phyloP scores from a whole-genome alignment of 2,329 filamentous ascomycete species.

The Lasiodiplodia citricola region DNA sequence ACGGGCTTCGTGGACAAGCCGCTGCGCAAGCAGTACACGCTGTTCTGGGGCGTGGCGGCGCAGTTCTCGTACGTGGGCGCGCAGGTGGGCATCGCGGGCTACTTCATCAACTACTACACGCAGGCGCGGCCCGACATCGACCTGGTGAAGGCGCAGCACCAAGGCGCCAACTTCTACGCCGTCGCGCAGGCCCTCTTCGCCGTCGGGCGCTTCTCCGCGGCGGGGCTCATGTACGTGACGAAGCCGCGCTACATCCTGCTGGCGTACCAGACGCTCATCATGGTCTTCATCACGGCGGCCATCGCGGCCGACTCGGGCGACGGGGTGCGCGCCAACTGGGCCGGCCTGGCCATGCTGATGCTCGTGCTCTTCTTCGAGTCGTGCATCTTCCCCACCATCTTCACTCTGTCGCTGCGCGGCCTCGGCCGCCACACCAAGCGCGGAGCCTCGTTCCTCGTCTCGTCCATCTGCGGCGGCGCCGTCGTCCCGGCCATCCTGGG shows the following conservation, averaged over 20 bases:
- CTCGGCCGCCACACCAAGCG: conserved; percentile 48
- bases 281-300: conserved; percentile 43
- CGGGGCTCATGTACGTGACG: conserved; percentile 43
- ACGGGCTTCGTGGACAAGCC: conserved; percentile 65
- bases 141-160: conserved; percentile 36
- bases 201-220: conserved; percentile 44
- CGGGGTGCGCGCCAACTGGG: conserved; percentile 40
- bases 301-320: conserved; percentile 41
- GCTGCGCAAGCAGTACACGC: conserved; percentile 64
- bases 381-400: conserved; percentile 48
- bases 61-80: conserved; percentile 62
- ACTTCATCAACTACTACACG: conserved; percentile 48
- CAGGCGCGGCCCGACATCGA: conserved; percentile 40
- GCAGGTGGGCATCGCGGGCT: conserved; percentile 62
- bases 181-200: conserved; percentile 46
- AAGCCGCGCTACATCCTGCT: conserved; percentile 47
- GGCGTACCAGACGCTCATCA: conserved; percentile 42
- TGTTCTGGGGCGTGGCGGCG: conserved; percentile 42
- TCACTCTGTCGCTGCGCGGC: conserved; percentile 44
- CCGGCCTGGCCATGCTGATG: conserved; percentile 44
- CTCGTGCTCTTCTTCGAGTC: conserved; percentile 47
- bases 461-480: conserved; percentile 44
- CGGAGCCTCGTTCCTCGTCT: conserved; percentile 44
- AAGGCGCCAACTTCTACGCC: conserved; percentile 46
- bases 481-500: conserved; percentile 43